phyloP scores from a whole-genome alignment of 768 basidiomycete genomes.

The Podaxis carcinomalis region DNA sequence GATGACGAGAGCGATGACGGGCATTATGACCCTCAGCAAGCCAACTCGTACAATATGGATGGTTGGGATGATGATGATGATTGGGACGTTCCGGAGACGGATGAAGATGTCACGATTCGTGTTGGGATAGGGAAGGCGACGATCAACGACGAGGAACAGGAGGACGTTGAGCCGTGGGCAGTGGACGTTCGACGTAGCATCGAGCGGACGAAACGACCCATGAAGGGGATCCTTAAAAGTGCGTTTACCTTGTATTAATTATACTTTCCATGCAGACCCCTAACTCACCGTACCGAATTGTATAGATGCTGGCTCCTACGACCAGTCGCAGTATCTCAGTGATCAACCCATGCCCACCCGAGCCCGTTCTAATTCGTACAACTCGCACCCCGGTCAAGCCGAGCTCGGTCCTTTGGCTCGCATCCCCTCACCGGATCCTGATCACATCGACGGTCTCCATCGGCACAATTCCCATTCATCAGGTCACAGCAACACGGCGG shows the following conservation, averaged over 20 bases:
- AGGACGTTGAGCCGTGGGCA: slow-evolving; percentile 66
- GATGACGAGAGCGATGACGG: slow-evolving; percentile 56
- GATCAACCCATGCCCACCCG: slow-evolving; percentile 47
- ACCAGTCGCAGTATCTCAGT: slow-evolving; percentile 52
- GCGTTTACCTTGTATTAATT: slow-evolving; percentile 25
- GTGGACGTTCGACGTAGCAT: slow-evolving; percentile 66
- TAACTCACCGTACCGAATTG: neutral
- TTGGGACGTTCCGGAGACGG: slow-evolving; percentile 65
- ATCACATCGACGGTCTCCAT: slow-evolving; percentile 84
- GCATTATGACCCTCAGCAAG: slow-evolving; percentile 37
- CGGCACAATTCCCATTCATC: slow-evolving; percentile 59
- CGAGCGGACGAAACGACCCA: slow-evolving; percentile 60
- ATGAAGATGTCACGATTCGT: slow-evolving; percentile 73
- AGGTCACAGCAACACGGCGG: slow-evolving; percentile 25
- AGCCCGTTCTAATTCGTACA: slow-evolving; percentile 81
- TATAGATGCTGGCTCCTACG: slow-evolving; percentile 65
- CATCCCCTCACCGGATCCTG: slow-evolving; percentile 80
- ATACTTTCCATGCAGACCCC: neutral
- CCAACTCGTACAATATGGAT: slow-evolving; percentile 45
- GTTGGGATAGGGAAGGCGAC: slow-evolving; percentile 46
- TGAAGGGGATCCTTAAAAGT: slow-evolving; percentile 90
- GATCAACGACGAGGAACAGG: slow-evolving; percentile 41
- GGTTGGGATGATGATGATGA: slow-evolving; percentile 81
- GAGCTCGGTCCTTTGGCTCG: slow-evolving; percentile 76
- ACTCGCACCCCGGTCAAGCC: slow-evolving; percentile 43